Percentiles rank a stretch among this genome's conserved stretches.
Evolutionary conservation across 352 stramenopile genomes (phyloP).

Genomic region (Phytophthora sansomeana): DNA sequence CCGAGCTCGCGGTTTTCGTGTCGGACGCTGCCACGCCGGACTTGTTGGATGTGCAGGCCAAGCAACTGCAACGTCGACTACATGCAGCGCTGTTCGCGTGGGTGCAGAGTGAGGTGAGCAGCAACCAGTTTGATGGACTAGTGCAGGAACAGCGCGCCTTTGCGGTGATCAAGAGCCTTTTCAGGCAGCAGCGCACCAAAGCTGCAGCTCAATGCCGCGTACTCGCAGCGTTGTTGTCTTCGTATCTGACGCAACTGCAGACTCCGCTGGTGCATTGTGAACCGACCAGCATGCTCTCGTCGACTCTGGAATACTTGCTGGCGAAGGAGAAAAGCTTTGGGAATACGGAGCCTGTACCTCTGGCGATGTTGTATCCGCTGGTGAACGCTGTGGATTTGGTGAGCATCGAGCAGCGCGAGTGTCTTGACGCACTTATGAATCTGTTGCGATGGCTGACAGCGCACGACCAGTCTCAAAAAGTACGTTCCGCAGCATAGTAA

Average conservation of each 20-base stretch:
- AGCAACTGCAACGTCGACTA: slow-evolving; percentile 42
- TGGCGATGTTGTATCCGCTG: slow-evolving; percentile 66
- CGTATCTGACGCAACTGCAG: slow-evolving; percentile 52
- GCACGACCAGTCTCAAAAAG: slow-evolving; percentile 50
- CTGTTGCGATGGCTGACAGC: slow-evolving; percentile 56
- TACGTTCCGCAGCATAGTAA: slow-evolving; percentile 17
- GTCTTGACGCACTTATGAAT: slow-evolving; percentile 70
- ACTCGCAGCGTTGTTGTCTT: slow-evolving; percentile 51
- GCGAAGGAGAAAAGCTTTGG: slow-evolving; percentile 27
- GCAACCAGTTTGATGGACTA: slow-evolving; percentile 71
- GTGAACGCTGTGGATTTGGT: slow-evolving; percentile 78
- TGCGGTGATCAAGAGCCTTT: slow-evolving; percentile 56
- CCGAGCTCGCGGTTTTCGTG: slow-evolving; percentile 36
- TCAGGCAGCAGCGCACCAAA: slow-evolving; percentile 54
- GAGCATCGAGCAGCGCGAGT: slow-evolving; percentile 74
- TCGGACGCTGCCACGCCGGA: slow-evolving; percentile 28
- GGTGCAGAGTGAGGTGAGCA: slow-evolving; percentile 56
- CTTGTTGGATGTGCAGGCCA: slow-evolving; percentile 42
- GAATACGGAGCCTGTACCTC: slow-evolving; percentile 34
- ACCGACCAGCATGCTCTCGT: slow-evolving; percentile 57
- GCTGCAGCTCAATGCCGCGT: slow-evolving; percentile 42
- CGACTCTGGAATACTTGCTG: slow-evolving; percentile 75
- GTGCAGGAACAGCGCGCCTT: slow-evolving; percentile 65
- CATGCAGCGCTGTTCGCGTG: slow-evolving; percentile 49
- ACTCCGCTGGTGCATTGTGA: slow-evolving; percentile 64